Evolutionary conservation across 257 asterid species (phyloP).

Genomic region (Jaltomata sinuosa): DNA sequence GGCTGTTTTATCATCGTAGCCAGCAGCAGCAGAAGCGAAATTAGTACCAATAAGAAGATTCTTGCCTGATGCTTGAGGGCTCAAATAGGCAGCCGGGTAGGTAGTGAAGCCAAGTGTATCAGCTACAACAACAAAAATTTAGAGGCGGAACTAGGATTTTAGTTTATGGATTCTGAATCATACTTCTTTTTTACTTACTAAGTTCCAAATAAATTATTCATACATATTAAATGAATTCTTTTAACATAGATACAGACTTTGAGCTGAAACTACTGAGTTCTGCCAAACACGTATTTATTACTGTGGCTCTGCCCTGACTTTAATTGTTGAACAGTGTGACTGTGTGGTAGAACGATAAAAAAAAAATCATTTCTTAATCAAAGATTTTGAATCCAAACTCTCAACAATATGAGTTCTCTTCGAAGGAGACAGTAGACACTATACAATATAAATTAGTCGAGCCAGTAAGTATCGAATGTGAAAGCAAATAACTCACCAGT

Average conservation of each 20-base stretch:
- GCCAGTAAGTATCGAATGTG: background rate
- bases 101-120: slow-evolving; percentile 71
- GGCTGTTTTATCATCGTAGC: slow-evolving; percentile 85
- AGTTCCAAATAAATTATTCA: no score
- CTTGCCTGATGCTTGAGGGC: slow-evolving; percentile 92
- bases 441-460: background rate
- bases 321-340: background rate
- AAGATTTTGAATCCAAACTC: background rate
- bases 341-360: background rate
- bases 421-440: background rate
- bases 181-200: no score
- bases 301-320: background rate
- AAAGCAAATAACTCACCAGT: slow-evolving; percentile 39
- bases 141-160: no score
- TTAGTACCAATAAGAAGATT: slow-evolving; percentile 71
- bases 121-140: no score
- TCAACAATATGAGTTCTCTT: background rate
- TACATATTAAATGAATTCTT: no score
- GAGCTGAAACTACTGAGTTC: no score
- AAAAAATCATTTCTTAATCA: background rate
- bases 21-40: slow-evolving; percentile 93
- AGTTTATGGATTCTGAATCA: no score
- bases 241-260: no score
- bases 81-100: slow-evolving; percentile 72
- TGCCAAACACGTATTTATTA: no score